phyloP scores from a whole-genome alignment of 106 monocot genomes.

The Chionographis japonica region DNA sequence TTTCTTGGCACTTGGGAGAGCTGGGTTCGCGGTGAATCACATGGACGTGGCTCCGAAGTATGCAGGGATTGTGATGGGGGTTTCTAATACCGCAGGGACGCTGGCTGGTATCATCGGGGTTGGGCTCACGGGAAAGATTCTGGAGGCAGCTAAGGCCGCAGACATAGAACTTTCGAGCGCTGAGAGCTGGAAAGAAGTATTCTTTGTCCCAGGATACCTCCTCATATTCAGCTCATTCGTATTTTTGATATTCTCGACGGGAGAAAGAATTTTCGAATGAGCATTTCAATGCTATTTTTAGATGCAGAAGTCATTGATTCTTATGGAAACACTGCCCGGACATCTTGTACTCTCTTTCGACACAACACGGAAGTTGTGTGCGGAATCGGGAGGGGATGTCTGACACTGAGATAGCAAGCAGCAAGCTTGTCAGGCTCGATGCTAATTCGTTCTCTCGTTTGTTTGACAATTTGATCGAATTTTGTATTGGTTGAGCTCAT shows the following conservation, averaged over 20 bases:
- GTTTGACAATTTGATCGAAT: no score
- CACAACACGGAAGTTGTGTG: no score
- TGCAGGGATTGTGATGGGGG: slow-evolving; percentile 97
- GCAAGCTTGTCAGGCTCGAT: no score
- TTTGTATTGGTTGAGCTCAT: no score
- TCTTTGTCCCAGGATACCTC: slow-evolving; percentile 74
- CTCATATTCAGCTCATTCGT: slow-evolving; percentile 81
- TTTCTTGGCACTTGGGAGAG: slow-evolving; percentile 88
- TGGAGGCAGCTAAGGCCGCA: slow-evolving; percentile 55
- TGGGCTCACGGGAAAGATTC: slow-evolving; percentile 81
- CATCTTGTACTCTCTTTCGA: no score
- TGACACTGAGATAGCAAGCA: no score
- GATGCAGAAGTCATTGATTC: no score
- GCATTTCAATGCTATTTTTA: no score
- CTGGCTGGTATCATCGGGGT: slow-evolving; percentile 94
- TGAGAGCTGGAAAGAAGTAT: slow-evolving; percentile 78
- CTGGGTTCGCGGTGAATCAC: slow-evolving; percentile 96
- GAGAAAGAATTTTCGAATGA: slow-evolving; percentile 82
- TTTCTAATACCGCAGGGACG: slow-evolving; percentile 93
- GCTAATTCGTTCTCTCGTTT: no score
- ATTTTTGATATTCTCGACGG: slow-evolving; percentile 70
- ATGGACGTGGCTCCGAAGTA: slow-evolving; percentile 91
- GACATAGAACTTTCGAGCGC: slow-evolving; percentile 53
- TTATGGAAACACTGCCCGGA: no score
- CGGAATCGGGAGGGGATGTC: no score